Percentiles rank a stretch among this genome's conserved stretches.
These are phyloP conservation scores for Penicillium paneum DNA, from an alignment of 2,329 filamentous ascomycete genomes.

Conservation along the genomic window DNA sequence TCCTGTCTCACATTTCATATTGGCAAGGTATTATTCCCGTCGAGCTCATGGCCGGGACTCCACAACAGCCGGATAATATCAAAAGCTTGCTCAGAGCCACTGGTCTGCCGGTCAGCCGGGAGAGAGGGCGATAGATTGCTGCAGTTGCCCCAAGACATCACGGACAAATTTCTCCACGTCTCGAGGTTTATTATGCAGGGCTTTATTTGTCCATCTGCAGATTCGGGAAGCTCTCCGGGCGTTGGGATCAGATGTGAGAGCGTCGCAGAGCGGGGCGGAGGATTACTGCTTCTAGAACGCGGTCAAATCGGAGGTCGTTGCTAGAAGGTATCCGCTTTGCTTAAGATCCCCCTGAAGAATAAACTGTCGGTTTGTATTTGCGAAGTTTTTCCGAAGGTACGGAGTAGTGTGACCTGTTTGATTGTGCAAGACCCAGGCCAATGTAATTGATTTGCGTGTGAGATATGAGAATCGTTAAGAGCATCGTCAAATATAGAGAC, in stretches of 20 bases:
- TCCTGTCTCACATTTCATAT: conserved; percentile 17
- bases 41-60: neutral
- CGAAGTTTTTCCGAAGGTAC: neutral
- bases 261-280: neutral
- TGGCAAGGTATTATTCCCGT: neutral
- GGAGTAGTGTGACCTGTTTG: too few species aligned
- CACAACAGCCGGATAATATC: conserved; percentile 8
- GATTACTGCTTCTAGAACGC: conserved; percentile 5
- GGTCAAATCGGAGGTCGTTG: conserved; percentile 2
- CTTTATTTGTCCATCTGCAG: neutral
- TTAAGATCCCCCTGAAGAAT: neutral
- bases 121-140: conserved; percentile 1
- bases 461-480: neutral
- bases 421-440: neutral
- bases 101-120: neutral
- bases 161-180: neutral
- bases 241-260: conserved; percentile 10
- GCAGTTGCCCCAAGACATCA: neutral
- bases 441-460: too few species aligned
- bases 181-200: too few species aligned
- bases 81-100: neutral
- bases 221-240: conserved; percentile 14
- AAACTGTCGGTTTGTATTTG: neutral
- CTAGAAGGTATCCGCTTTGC: neutral
- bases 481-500: neutral